Evolutionary conservation across 78 protist genomes (phyloP).

Genomic region (Dictyostelium firmibasis): DNA sequence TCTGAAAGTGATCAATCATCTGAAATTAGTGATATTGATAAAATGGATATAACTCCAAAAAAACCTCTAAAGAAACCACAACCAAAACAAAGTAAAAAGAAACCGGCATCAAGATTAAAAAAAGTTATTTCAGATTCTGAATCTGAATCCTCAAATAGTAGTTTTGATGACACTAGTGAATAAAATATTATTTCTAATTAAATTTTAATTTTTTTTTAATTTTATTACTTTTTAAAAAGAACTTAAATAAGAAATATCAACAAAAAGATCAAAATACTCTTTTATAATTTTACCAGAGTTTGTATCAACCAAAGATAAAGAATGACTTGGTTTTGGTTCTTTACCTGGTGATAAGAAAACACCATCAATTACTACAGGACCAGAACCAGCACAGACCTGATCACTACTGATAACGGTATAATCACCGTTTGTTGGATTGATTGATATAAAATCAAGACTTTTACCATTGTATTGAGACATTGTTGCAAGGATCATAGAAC

Average conservation of each 20-base stretch:
- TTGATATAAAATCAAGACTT: conserved; percentile 8
- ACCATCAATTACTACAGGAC: conserved; percentile 16
- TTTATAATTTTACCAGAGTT: neutral
- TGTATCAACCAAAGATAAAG: neutral
- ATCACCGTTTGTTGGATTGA: conserved; percentile 36
- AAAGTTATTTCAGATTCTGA: neutral
- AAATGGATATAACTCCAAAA: neutral
- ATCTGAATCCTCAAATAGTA: neutral
- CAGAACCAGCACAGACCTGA: conserved; percentile 40
- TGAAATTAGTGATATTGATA: neutral
- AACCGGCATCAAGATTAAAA: neutral
- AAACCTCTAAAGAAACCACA: neutral
- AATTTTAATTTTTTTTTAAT: neutral
- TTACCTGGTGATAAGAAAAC: conserved; percentile 23
- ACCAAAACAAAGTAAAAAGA: neutral
- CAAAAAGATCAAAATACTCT: neutral
- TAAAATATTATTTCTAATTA: neutral
- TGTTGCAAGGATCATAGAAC: neutral
- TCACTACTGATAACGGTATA: neutral
- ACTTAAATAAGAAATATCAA: neutral
- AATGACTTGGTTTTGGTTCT: conserved; percentile 2
- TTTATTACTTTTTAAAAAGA: neutral
- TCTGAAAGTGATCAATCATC: neutral
- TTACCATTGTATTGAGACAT: neutral
- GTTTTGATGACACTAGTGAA: neutral